phyloP scores from a whole-genome alignment of 2,329 filamentous ascomycete genomes.

The Penicillium fuscoglaucum region DNA sequence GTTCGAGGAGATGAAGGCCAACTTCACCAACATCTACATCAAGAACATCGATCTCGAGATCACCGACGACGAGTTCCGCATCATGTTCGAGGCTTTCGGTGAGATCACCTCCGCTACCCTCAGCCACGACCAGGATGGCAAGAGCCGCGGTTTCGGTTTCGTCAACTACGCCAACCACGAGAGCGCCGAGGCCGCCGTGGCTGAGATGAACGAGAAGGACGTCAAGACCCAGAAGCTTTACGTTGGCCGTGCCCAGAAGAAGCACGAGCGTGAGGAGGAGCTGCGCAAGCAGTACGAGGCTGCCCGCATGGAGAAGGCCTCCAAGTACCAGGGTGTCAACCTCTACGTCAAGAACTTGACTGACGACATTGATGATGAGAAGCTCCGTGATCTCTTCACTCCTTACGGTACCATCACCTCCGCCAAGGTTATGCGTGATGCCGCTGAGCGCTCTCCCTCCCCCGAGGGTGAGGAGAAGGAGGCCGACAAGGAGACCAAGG shows the following conservation, averaged over 20 bases:
- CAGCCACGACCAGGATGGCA: slow-evolving; percentile 82
- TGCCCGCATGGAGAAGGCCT: slow-evolving; percentile 95
- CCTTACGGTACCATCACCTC: slow-evolving; percentile 95
- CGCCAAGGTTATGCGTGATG: slow-evolving; percentile 98
- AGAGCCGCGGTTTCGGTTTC: slow-evolving; percentile 93
- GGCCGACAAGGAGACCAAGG: slow-evolving; percentile 52
- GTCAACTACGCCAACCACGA: slow-evolving; percentile 96
- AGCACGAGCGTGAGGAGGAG: slow-evolving; percentile 99
- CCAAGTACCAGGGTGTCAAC: slow-evolving; percentile 99
- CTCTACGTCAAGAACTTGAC: slow-evolving; percentile 99
- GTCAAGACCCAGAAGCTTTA: slow-evolving; percentile 95
- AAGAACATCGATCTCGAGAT: slow-evolving; percentile 91
- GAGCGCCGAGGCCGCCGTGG: slow-evolving; percentile 79
- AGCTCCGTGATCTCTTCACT: slow-evolving; percentile 89
- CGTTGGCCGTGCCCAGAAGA: slow-evolving; percentile 98
- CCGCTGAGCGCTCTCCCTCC: slow-evolving; percentile 45
- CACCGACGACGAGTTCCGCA: slow-evolving; percentile 90
- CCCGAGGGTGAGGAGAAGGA: slow-evolving; percentile 54
- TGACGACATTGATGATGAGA: slow-evolving; percentile 96
- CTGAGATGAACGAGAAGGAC: slow-evolving; percentile 86
- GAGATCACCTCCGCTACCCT: slow-evolving; percentile 95
- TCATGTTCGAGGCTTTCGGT: slow-evolving; percentile 86
- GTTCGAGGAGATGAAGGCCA: slow-evolving; percentile 99
- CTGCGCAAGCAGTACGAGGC: slow-evolving; percentile 98
- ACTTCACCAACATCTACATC: slow-evolving; percentile 99